Evolutionary conservation across 768 basidiomycete species (phyloP).

Genomic region (Suillus alpinus): DNA sequence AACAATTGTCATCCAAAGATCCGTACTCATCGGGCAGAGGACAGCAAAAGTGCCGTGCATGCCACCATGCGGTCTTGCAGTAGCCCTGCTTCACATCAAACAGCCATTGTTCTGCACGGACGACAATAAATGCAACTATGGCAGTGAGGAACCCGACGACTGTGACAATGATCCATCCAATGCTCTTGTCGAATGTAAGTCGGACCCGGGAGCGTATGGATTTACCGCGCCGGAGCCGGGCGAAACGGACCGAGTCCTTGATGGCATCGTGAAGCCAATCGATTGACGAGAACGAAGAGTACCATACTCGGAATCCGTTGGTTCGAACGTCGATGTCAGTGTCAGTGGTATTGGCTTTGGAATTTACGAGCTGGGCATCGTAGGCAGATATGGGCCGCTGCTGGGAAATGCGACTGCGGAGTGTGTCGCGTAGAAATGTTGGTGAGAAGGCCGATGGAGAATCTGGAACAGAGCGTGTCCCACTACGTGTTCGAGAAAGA

Average conservation of each 20-base stretch:
- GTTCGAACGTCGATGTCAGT: constrained; percentile 59
- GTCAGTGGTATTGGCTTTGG: constrained; percentile 31
- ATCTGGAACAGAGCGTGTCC: constrained; percentile 36
- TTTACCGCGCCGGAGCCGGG: constrained; percentile 64
- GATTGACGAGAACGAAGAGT: constrained; percentile 84
- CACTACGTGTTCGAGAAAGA: constrained; percentile 28
- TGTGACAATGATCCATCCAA: constrained; percentile 90
- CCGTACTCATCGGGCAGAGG: constrained; percentile 28
- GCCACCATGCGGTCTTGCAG: constrained; percentile 68
- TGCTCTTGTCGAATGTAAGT: constrained; percentile 67
- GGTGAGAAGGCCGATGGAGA: constrained; percentile 33
- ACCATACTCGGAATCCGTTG: constrained; percentile 86
- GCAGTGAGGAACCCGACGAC: constrained; percentile 87
- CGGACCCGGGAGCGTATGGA: constrained; percentile 66
- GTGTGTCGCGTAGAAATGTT: constrained; percentile 28
- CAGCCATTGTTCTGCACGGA: constrained; percentile 81
- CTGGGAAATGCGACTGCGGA: constrained; percentile 35
- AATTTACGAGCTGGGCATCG: constrained; percentile 46
- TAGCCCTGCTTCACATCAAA: constrained; percentile 94
- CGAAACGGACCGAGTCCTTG: constrained; percentile 85
- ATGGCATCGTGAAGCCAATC: constrained; percentile 98
- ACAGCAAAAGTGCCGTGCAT: constrained; percentile 83
- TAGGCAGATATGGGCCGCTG: constrained; percentile 75
- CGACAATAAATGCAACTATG: constrained; percentile 80
- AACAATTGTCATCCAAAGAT: constrained; percentile 43